Evolutionary conservation across 495 filamentous ascomycete genomes (phyloP).

Genomic region (Haplographium delicatum): DNA sequence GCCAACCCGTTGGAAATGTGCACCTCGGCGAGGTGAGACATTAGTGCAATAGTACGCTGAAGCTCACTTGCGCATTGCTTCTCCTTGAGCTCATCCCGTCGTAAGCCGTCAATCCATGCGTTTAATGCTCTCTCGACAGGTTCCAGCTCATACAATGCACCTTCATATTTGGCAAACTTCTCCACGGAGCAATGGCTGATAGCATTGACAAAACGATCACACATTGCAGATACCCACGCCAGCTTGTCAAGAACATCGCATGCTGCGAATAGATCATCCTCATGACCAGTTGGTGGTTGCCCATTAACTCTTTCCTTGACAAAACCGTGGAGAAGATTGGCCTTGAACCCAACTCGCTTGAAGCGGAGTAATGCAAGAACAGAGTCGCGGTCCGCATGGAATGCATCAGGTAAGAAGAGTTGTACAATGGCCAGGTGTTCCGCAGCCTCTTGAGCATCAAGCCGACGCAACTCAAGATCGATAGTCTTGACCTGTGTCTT

Average conservation of each 20-base stretch:
- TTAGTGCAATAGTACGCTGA: slow-evolving; percentile 75
- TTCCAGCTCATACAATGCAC: slow-evolving; percentile 80
- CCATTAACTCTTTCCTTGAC: slow-evolving; percentile 68
- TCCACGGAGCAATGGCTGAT: slow-evolving; percentile 71
- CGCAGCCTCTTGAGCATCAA: slow-evolving; percentile 84
- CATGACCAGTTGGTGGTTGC: slow-evolving; percentile 46
- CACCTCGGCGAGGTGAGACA: slow-evolving; percentile 77
- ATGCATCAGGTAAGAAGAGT: slow-evolving; percentile 86
- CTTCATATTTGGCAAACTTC: slow-evolving; percentile 69
- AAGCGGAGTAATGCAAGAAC: slow-evolving; percentile 81
- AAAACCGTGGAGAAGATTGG: slow-evolving; percentile 69
- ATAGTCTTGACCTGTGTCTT: slow-evolving; percentile 93
- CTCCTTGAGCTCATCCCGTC: slow-evolving; percentile 82
- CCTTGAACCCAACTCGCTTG: slow-evolving; percentile 85
- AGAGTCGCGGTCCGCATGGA: slow-evolving; percentile 71
- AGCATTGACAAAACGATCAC: slow-evolving; percentile 73
- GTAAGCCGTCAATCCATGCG: slow-evolving; percentile 77
- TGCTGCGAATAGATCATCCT: slow-evolving; percentile 71
- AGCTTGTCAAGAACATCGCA: slow-evolving; percentile 82
- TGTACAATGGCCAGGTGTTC: slow-evolving; percentile 84
- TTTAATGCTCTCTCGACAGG: slow-evolving; percentile 89
- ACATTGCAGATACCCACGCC: slow-evolving; percentile 75
- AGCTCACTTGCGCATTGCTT: slow-evolving; percentile 74
- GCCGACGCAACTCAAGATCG: slow-evolving; percentile 78
- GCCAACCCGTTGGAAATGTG: slow-evolving; percentile 68